Conservation (phyloP, 148 eudicot species). For the Beta vulgaris region DNA sequence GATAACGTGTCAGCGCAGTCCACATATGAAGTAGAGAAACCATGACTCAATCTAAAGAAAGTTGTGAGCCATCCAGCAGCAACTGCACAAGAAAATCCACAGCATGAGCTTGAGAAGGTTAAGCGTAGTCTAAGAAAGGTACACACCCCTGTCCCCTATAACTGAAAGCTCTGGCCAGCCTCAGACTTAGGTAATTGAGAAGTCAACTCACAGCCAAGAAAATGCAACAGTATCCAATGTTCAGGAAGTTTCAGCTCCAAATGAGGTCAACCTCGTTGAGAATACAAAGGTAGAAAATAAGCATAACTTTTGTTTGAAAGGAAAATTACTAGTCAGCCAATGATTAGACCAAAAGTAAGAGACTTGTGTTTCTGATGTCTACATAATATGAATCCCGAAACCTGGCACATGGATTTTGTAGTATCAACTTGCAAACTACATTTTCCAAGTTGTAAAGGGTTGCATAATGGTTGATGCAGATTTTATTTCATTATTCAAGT, state of each 20-base stretch:
- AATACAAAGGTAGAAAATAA: conserved; percentile 33
- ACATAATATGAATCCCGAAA: too few species aligned
- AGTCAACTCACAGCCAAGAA: conserved; percentile 26
- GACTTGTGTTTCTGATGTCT: too few species aligned
- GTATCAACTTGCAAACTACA: too few species aligned
- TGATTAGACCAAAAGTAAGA: too few species aligned
- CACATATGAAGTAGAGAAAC: conserved; percentile 44
- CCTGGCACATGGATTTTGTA: too few species aligned
- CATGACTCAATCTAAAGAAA: conserved; percentile 47
- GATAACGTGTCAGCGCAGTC: conserved; percentile 34
- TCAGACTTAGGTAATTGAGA: conserved; percentile 31
- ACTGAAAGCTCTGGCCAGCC: conserved; percentile 24
- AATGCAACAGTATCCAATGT: conserved; percentile 21
- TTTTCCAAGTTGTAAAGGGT: too few species aligned
- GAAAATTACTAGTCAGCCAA: too few species aligned
- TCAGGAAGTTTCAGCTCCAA: conserved; percentile 24
- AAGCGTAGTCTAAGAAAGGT: conserved; percentile 58
- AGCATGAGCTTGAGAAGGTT: conserved; percentile 52
- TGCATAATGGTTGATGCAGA: too few species aligned
- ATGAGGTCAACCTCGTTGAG: conserved; percentile 24
- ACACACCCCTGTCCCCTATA: conserved; percentile 41
- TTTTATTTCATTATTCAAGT: too few species aligned
- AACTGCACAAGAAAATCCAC: conserved; percentile 43
- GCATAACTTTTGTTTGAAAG: too few species aligned
- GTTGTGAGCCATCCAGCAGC: conserved; percentile 38